Percentiles rank a stretch among this genome's conserved stretches.
Evolutionary conservation across 495 filamentous ascomycete genomes (phyloP).

Genomic region (Aspergillus wentii): DNA sequence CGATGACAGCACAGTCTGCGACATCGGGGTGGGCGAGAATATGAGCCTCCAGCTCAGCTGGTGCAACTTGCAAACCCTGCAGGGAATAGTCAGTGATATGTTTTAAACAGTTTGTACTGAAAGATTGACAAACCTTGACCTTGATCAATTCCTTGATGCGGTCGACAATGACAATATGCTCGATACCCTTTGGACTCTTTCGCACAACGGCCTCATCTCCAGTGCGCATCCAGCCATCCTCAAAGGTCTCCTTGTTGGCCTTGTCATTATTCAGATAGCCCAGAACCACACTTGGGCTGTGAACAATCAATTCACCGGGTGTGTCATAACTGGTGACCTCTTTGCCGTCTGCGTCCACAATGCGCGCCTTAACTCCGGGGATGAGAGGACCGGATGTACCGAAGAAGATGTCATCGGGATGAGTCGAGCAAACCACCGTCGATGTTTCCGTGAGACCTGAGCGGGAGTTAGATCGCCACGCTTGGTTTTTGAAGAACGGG

Average conservation of each 20-base stretch:
- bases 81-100: constrained; percentile 1
- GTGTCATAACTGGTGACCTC: constrained; percentile 74
- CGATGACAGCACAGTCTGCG: constrained; percentile 80
- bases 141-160: constrained; percentile 94
- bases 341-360: constrained; percentile 67
- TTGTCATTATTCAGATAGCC: constrained; percentile 84
- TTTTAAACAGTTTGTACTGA: background rate
- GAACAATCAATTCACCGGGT: constrained; percentile 75
- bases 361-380: constrained; percentile 60
- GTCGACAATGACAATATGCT: constrained; percentile 82
- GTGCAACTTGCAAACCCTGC: constrained; percentile 85
- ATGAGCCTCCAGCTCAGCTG: constrained; percentile 86
- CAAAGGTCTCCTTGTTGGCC: constrained; percentile 76
- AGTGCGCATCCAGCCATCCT: constrained; percentile 76
- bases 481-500: background rate
- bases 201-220: constrained; percentile 78
- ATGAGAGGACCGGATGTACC: constrained; percentile 71
- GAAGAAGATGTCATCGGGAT: constrained; percentile 60
- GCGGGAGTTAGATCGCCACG: constrained; percentile 4
- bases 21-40: constrained; percentile 78
- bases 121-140: constrained; percentile 62
- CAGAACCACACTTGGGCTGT: constrained; percentile 69
- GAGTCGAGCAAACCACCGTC: constrained; percentile 66
- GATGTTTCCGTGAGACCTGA: constrained; percentile 75
- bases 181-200: constrained; percentile 55